Evolutionary conservation across 2,329 filamentous ascomycete species (phyloP).

Genomic region (Dothistroma pini): DNA sequence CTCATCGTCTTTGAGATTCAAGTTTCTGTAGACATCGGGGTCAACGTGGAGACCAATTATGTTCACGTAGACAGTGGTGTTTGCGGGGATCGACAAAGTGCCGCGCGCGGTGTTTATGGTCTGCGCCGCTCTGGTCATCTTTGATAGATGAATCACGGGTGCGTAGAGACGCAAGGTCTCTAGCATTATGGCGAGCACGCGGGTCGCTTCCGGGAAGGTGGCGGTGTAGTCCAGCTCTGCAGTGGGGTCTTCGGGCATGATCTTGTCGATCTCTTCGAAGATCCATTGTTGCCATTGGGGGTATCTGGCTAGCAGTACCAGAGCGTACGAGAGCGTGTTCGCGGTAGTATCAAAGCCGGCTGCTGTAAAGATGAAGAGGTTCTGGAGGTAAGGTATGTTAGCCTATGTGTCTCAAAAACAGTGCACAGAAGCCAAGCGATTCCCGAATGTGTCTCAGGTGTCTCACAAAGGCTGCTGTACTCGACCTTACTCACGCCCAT

Average conservation of each 20-base stretch:
- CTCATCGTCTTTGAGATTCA: slow-evolving; percentile 19
- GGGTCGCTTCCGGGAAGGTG: slow-evolving; percentile 43
- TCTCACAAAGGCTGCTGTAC: too few relatives aligned
- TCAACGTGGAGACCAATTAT: slow-evolving; percentile 31
- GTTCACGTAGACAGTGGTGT: slow-evolving; percentile 39
- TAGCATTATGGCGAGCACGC: slow-evolving; percentile 50
- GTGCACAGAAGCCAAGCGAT: too few relatives aligned
- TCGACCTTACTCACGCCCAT: slow-evolving; percentile 24
- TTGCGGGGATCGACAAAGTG: slow-evolving; percentile 33
- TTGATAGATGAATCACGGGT: slow-evolving; percentile 38
- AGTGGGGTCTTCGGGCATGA: slow-evolving; percentile 29
- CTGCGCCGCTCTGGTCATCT: slow-evolving; percentile 32
- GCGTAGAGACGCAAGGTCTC: slow-evolving; percentile 46
- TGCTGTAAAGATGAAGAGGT: slow-evolving; percentile 47
- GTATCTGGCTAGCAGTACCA: slow-evolving; percentile 46
- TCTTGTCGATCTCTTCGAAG: slow-evolving; percentile 45
- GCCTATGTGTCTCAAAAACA: too few relatives aligned
- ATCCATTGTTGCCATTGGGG: slow-evolving; percentile 53
- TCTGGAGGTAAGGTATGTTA: slow-evolving; percentile 18
- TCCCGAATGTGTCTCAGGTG: too few relatives aligned
- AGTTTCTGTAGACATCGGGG: slow-evolving; percentile 22
- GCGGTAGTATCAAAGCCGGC: slow-evolving; percentile 51
- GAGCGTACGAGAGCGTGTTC: slow-evolving; percentile 48
- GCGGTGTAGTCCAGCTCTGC: slow-evolving; percentile 40
- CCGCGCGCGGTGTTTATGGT: slow-evolving; percentile 29